phyloP scores from a whole-genome alignment of 2,329 filamentous ascomycete species.

The Exophiala aquamarina region DNA sequence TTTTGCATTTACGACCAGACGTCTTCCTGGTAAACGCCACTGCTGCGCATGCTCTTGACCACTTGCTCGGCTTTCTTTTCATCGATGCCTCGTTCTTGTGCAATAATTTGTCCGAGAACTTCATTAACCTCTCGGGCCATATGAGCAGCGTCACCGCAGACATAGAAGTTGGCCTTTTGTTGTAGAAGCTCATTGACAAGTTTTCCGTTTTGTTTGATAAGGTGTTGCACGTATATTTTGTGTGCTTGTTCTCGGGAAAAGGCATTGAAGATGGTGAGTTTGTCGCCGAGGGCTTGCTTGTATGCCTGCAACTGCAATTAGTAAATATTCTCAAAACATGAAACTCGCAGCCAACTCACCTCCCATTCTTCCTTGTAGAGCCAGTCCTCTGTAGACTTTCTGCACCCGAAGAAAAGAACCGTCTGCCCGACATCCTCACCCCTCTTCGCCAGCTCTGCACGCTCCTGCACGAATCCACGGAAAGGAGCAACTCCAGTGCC shows the following conservation, averaged over 20 bases:
- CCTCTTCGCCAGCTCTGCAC: conserved; percentile 75
- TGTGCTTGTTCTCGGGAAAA: conserved; percentile 86
- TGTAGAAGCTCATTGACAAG: conserved; percentile 85
- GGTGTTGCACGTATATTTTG: conserved; percentile 97
- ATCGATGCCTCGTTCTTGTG: conserved; percentile 76
- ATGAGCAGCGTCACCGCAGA: conserved; percentile 95
- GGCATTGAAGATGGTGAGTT: conserved; percentile 85
- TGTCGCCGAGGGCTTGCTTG: conserved; percentile 78
- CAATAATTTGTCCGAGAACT: conserved; percentile 81
- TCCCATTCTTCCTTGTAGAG: conserved; percentile 90
- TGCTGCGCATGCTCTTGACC: conserved; percentile 92
- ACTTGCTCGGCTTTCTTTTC: conserved; percentile 91
- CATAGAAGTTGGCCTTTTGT: conserved; percentile 89
- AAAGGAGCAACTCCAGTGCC: conserved; percentile 97
- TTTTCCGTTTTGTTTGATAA: conserved; percentile 76
- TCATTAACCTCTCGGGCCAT: conserved; percentile 94
- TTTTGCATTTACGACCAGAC: conserved; percentile 59
- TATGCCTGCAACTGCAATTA: conserved; percentile 63
- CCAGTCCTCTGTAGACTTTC: conserved; percentile 85
- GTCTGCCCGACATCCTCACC: conserved; percentile 84
- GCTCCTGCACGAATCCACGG: conserved; percentile 91
- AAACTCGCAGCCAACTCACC: conserved; percentile 57
- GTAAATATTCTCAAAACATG: conserved; percentile 18
- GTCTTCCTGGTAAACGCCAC: conserved; percentile 92
- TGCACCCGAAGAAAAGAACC: conserved; percentile 92